Evolutionary conservation across 1,284 basidiomycete species (phyloP), one percentile per base, ranked within the genome.

Genomic region (Ceratobasidium theobromae): DNA sequence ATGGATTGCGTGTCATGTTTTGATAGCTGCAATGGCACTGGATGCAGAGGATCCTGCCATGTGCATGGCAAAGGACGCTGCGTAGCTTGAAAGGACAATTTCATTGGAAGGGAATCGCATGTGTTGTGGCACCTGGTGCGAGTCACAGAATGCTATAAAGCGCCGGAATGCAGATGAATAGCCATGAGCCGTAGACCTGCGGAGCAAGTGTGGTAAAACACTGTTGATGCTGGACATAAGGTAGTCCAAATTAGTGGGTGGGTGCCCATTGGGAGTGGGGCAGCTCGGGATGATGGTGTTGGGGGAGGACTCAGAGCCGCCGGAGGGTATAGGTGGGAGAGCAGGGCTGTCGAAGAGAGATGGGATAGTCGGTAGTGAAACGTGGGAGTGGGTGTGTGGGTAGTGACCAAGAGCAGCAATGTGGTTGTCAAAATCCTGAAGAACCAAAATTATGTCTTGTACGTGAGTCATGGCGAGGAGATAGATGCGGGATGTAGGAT

Each of bases 1-100:
- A 27, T 76, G 69, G 0, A 65, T 21, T 9, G 69, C 49, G 53
- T 77, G 76, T 73, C 73, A 76, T 2, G 74, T 72, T 35, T 72
- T 72, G 1, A 78, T 9, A 2, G 33, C 67, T 2, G 65, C 5
- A 4, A 70, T 62, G 23, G 69, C 18, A 18, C 72, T 74, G 11
- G 68, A 46, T 4, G 68, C 64, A 4, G 72, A 69, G 2, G 64
- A 62, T 1, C 69, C 72, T 4, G 73, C 65, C 3, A 65, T 21
- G 1, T n/a, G 5, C 0, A 74, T 72, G 3, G 69, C 68, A 4
- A 41, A 16, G 0, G 72, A 70, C 3, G 74, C 72, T 8, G 73
- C 72, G 60, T 72, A 76, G 33, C 71, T 66, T 38, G 72, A 73
- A 1, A 76, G 69, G 0, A 74, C 53, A 14, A 69, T 51, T 52